These are phyloP conservation scores for Yamadazyma blattariae DNA, from an alignment of 1,139 yeast genomes.

Conservation along the genomic window DNA sequence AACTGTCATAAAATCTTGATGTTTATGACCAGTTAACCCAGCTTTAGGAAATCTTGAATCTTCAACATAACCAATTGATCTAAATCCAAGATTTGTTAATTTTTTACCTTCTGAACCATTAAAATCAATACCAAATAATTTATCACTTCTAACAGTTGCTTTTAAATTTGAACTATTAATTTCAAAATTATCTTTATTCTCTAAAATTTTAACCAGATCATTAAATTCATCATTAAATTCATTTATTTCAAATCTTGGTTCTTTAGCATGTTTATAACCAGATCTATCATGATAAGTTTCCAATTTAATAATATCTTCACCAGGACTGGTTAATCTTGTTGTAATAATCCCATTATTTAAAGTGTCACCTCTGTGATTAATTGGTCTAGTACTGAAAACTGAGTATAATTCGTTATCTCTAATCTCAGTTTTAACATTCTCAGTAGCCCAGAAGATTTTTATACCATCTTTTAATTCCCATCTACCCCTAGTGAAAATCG, in stretches of 20 bases:
- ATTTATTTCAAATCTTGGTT: slow-evolving; percentile 20
- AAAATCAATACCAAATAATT: slow-evolving; percentile 22
- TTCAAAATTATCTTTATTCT: background rate
- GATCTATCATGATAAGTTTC: slow-evolving; percentile 29
- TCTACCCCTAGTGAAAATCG: slow-evolving; percentile 25
- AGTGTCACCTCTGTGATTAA: slow-evolving; percentile 26
- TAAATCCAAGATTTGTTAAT: slow-evolving; percentile 26
- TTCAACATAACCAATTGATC: slow-evolving; percentile 30
- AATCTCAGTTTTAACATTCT: slow-evolving; percentile 19
- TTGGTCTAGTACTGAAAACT: slow-evolving; percentile 21
- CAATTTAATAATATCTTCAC: slow-evolving; percentile 22
- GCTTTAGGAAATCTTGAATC: slow-evolving; percentile 19
- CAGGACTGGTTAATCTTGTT: slow-evolving; percentile 22
- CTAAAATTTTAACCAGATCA: background rate
- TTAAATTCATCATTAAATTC: slow-evolving; percentile 9
- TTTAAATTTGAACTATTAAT: background rate
- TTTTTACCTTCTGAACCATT: slow-evolving; percentile 9
- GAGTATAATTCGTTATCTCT: slow-evolving; percentile 16
- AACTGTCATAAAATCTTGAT: slow-evolving; percentile 21
- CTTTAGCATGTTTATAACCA: slow-evolving; percentile 15
- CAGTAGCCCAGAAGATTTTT: slow-evolving; percentile 30
- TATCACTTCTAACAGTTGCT: slow-evolving; percentile 1
- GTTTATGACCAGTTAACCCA: slow-evolving; percentile 13
- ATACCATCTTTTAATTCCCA: slow-evolving; percentile 28
- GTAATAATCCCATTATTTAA: slow-evolving; percentile 29